A percentile compares a stretch with the other conserved stretches of the same genome.
These are phyloP conservation scores for Termitomyces sp. DNA, from an alignment of 768 basidiomycete species.

Conservation along the genomic window DNA sequence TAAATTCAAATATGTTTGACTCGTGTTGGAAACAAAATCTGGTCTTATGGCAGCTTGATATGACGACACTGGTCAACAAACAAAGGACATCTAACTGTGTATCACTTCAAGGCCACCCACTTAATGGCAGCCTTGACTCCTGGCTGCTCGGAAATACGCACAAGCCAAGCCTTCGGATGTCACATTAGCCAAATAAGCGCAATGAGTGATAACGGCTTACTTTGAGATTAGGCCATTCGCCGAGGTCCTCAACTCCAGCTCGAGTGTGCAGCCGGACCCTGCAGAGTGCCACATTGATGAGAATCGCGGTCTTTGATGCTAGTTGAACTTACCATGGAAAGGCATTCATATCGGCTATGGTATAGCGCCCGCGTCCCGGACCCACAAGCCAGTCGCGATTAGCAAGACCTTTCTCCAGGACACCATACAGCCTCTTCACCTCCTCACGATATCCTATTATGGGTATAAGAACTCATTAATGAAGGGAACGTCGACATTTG, in stretches of 20 bases:
- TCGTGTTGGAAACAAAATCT: not conserved
- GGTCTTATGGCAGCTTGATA: not conserved
- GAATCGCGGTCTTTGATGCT: not conserved
- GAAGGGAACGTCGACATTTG: not conserved
- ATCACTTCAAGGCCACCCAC: constrained; percentile 5
- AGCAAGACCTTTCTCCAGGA: constrained; percentile 71
- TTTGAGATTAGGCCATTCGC: constrained; percentile 21
- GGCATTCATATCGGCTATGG: constrained; percentile 71
- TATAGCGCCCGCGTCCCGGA: constrained; percentile 61
- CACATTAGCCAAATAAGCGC: not conserved
- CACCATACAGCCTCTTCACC: constrained; percentile 76
- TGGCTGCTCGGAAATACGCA: constrained; percentile 8
- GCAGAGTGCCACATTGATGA: not conserved
- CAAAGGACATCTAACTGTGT: not conserved
- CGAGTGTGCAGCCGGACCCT: constrained; percentile 54
- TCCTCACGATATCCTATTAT: constrained; percentile 70
- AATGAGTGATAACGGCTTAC: not conserved
- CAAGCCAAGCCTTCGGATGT: constrained; percentile 14
- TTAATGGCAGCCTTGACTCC: constrained; percentile 16
- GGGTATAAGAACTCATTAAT: not conserved
- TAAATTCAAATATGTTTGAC: not conserved
- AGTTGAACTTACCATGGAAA: constrained; percentile 50
- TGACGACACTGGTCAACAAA: not conserved
- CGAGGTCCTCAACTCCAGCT: constrained; percentile 29
- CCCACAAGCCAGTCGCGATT: constrained; percentile 82